Conservation (phyloP, 331 rosid genomes). For the Rosa hybrid region DNA sequence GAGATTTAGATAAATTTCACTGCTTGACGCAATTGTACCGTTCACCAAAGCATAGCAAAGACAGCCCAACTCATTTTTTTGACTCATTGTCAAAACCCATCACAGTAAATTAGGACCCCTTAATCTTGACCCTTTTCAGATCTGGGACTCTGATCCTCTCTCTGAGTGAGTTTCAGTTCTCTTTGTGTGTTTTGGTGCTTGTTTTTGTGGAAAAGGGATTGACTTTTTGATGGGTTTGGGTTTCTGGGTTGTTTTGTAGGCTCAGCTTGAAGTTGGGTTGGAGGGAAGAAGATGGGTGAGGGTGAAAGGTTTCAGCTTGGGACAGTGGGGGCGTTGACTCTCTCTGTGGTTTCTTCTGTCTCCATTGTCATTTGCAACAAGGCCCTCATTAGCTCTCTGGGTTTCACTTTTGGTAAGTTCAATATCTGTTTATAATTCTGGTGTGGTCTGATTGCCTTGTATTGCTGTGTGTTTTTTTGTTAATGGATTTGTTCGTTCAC, state of each 20-base stretch:
- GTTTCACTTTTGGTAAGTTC: slow-evolving; percentile 70
- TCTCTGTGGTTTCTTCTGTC: slow-evolving; percentile 83
- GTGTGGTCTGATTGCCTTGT: slow-evolving; percentile 2
- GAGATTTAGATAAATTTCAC: background rate
- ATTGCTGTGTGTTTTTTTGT: background rate
- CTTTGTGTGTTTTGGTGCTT: slow-evolving; percentile 12
- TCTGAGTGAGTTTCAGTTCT: slow-evolving; percentile 14
- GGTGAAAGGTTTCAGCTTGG: slow-evolving; percentile 74
- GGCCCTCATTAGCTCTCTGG: slow-evolving; percentile 75
- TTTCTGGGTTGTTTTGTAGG: slow-evolving; percentile 13
- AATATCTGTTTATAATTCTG: background rate
- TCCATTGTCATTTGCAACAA: slow-evolving; percentile 85
- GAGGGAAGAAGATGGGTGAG: slow-evolving; percentile 61
- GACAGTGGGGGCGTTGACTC: slow-evolving; percentile 73
- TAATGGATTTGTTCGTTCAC: background rate
- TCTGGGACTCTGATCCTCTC: slow-evolving; percentile 20
- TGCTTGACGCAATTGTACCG: slow-evolving; percentile 13
- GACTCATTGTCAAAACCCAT: slow-evolving; percentile 15
- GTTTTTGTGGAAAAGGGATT: slow-evolving; percentile 17
- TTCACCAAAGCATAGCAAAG: background rate
- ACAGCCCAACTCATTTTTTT: slow-evolving; percentile 10
- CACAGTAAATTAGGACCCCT: background rate
- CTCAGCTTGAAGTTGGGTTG: slow-evolving; percentile 22
- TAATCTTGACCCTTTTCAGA: slow-evolving; percentile 16
- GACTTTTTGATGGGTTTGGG: background rate